Percentiles rank a stretch among this genome's conserved stretches.
phyloP scores from a whole-genome alignment of 352 stramenopile genomes.

The Globisporangium heterothallicum region DNA sequence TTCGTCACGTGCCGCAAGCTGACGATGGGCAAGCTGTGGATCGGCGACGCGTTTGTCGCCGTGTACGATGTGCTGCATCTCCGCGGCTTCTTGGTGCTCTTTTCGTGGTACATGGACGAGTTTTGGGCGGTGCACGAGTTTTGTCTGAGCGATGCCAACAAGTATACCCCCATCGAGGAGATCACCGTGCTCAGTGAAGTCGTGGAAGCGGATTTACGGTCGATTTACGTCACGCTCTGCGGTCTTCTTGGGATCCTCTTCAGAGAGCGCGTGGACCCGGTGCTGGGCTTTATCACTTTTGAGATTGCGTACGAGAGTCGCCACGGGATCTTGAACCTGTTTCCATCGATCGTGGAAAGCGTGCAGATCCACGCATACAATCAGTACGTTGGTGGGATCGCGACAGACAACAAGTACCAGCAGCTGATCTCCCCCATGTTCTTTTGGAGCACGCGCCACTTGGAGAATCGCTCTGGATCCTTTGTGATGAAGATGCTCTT shows the following conservation, averaged over 20 bases:
- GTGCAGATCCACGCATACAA: background rate
- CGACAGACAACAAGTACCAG: conserved; percentile 3
- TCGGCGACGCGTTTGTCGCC: conserved; percentile 27
- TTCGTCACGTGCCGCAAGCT: conserved; percentile 26
- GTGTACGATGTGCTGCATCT: conserved; percentile 29
- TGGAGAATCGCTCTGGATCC: background rate
- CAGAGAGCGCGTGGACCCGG: background rate
- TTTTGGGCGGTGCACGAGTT: conserved; percentile 40
- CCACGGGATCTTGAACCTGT: conserved; percentile 4
- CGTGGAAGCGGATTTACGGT: conserved; percentile 10
- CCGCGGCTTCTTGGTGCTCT: conserved; percentile 23
- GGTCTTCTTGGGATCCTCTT: background rate
- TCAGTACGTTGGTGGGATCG: conserved; percentile 5
- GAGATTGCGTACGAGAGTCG: conserved; percentile 1
- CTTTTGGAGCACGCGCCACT: conserved; percentile 10
- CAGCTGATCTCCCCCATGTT: background rate
- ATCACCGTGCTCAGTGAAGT: background rate
- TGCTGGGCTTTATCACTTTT: conserved; percentile 4
- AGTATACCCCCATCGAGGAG: conserved; percentile 3
- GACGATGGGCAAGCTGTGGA: conserved; percentile 23
- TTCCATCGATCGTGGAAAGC: background rate
- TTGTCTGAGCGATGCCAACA: conserved; percentile 30
- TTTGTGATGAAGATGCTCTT: conserved; percentile 2
- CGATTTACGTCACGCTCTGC: conserved; percentile 4
- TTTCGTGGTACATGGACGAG: conserved; percentile 32